Evolutionary conservation across 148 eudicot genomes (phyloP).

Genomic region (Polygonum aviculare): DNA sequence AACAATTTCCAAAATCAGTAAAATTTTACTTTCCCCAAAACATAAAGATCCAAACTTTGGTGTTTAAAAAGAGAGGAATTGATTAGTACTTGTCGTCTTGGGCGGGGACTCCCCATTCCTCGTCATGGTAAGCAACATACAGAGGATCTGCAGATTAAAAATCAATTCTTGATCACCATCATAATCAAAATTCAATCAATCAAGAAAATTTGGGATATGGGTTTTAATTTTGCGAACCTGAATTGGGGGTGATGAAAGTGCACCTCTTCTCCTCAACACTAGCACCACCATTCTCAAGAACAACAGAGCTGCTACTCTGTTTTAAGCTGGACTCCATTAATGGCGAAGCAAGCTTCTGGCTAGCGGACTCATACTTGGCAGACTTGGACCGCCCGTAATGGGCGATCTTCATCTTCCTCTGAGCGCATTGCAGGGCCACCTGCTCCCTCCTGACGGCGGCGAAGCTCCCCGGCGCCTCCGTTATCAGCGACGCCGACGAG

Average conservation of each 20-base stretch:
- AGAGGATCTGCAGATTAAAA: conserved; percentile 40
- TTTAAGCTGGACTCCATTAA: conserved; percentile 15
- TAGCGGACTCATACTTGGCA: conserved; percentile 18
- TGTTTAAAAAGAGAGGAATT: neutral
- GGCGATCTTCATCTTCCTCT: conserved; percentile 33
- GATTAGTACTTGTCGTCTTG: conserved; percentile 61
- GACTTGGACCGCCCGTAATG: conserved; percentile 30
- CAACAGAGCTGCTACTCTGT: neutral
- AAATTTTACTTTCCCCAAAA: neutral
- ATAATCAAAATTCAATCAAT: neutral
- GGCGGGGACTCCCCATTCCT: conserved; percentile 90
- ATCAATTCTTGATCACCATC: neutral
- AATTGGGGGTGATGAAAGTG: conserved; percentile 25
- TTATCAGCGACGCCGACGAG: conserved; percentile 18
- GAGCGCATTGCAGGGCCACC: conserved; percentile 22
- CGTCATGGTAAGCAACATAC: conserved; percentile 74
- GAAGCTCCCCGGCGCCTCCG: conserved; percentile 27
- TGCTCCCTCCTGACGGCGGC: conserved; percentile 29
- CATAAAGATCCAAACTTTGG: neutral
- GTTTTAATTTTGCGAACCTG: conserved; percentile 15
- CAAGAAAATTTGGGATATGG: neutral
- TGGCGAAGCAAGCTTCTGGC: conserved; percentile 5
- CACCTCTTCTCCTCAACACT: conserved; percentile 20
- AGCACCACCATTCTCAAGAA: neutral
- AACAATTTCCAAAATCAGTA: neutral